Conservation (phyloP, 306 rosid species). For the Sicyos edulis region DNA sequence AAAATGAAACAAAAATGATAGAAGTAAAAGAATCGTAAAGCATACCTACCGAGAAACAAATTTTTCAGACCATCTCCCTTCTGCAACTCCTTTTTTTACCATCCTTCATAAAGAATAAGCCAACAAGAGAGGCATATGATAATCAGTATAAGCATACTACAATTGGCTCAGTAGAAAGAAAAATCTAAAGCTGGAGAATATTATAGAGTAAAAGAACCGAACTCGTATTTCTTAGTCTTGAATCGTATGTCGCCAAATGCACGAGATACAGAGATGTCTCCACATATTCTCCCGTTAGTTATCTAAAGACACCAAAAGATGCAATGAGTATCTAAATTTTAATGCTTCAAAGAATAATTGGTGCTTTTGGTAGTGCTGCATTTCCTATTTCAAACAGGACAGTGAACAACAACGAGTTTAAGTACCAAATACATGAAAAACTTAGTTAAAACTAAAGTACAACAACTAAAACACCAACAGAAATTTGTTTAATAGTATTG, state of each 20-base stretch:
- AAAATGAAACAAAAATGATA: background rate
- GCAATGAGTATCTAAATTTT: slow-evolving; percentile 23
- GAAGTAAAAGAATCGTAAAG: slow-evolving; percentile 19
- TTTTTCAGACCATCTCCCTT: slow-evolving; percentile 88
- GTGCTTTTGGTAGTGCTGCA: background rate
- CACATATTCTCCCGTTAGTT: slow-evolving; percentile 83
- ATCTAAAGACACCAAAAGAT: slow-evolving; percentile 44
- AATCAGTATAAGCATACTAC: background rate
- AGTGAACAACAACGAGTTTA: background rate
- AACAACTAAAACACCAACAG: background rate
- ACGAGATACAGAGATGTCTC: slow-evolving; percentile 95
- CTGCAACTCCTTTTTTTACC: slow-evolving; percentile 76
- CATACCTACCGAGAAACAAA: slow-evolving; percentile 80
- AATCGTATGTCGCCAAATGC: slow-evolving; percentile 92
- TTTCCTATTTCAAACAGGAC: background rate
- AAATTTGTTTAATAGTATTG: slow-evolving; percentile 1
- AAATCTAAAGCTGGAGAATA: slow-evolving; percentile 11
- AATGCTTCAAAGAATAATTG: background rate
- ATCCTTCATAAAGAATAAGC: slow-evolving; percentile 50
- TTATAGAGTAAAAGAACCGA: slow-evolving; percentile 28
- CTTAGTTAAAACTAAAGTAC: background rate
- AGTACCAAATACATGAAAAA: background rate
- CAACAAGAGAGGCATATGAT: slow-evolving; percentile 27
- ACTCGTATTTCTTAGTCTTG: slow-evolving; percentile 94
- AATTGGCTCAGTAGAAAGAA: background rate